These are phyloP conservation scores for Cytidiella melzeri DNA, from an alignment of 768 basidiomycete genomes.

Conservation along the genomic window DNA sequence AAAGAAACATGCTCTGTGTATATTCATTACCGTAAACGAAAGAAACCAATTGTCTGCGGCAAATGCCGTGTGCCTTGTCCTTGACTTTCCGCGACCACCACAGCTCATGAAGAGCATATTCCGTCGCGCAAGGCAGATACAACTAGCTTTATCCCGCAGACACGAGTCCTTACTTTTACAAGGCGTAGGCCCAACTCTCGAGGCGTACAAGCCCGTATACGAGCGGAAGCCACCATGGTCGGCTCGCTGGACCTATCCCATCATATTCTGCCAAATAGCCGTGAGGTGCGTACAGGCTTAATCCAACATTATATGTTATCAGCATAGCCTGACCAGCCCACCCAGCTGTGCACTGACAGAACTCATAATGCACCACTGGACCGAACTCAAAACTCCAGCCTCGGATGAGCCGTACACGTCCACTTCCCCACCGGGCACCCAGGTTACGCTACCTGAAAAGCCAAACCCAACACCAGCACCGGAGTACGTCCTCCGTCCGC, in stretches of 20 bases:
- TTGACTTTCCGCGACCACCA: no score
- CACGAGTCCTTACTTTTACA: neutral
- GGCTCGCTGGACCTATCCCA: conserved; percentile 20
- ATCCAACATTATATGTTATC: neutral
- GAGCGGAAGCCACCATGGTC: conserved; percentile 21
- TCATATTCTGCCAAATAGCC: conserved; percentile 18
- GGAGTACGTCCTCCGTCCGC: conserved; percentile 19
- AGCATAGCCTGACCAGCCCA: neutral
- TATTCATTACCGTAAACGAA: no score
- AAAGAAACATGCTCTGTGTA: no score
- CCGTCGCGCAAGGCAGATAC: neutral
- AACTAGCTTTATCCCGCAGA: neutral
- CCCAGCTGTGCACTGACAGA: conserved; percentile 17
- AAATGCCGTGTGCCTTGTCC: no score
- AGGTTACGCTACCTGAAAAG: neutral
- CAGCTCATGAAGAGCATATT: no score
- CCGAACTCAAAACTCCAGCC: conserved; percentile 11
- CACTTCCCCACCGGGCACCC: neutral
- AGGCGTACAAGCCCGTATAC: conserved; percentile 14
- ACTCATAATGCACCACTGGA: conserved; percentile 22
- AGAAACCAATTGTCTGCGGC: no score
- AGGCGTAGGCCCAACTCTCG: neutral
- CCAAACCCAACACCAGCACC: neutral
- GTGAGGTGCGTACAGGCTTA: conserved; percentile 16
- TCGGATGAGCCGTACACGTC: neutral